Base-by-base conservation (phyloP, 73 alveolate species). In the Urostyla sp. region DNA sequence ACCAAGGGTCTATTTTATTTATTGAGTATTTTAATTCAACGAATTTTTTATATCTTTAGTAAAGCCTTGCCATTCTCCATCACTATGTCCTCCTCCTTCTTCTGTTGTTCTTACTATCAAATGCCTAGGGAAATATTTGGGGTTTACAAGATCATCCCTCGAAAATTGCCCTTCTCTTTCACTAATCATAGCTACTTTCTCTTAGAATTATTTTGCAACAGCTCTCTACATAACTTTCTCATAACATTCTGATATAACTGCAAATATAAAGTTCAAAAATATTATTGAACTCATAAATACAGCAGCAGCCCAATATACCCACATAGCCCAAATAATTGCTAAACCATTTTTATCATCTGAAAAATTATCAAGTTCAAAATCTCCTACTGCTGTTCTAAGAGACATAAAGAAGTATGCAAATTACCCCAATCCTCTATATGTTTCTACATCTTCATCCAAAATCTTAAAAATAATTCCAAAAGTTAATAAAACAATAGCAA, bases 221-320 rank as follows among this genome's bases (percentile, higher is more conserved):
- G 20, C 18, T 36, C 37, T 59, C 8, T 28, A 15, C 76, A 59
- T 59, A 34, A 59, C 55, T 13, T 36, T 28, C 55, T 59, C 76
- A 34, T 59, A 59, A 3, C 49, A 30, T 36, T 59, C 76, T 31
- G 76, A 59, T 11, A 59, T 59, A 11, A 59, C 76, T n/a, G 76
- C 76, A 36, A 59, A 18, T 16, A 59, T 30, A 21, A 59, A 59
- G 24, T 59, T 59, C 76, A 59, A 35, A 55, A 59, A 59, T 11
- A 59, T 27, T 13, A 59, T 36, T 18, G 32, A 35, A 7, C 32
- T n/a, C 7, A 59, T 27, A 4, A 59, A 6, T 5, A 59, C 76
- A 18, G 57, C 53, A 8, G 37, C 20, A 4, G 37, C 5, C 76
- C 76, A 59, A 7, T 35, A 3, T 13, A 59, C 3, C 76, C 76